phyloP scores from a whole-genome alignment of 495 filamentous ascomycete genomes.

The Pyrenopolyporus hunteri region DNA sequence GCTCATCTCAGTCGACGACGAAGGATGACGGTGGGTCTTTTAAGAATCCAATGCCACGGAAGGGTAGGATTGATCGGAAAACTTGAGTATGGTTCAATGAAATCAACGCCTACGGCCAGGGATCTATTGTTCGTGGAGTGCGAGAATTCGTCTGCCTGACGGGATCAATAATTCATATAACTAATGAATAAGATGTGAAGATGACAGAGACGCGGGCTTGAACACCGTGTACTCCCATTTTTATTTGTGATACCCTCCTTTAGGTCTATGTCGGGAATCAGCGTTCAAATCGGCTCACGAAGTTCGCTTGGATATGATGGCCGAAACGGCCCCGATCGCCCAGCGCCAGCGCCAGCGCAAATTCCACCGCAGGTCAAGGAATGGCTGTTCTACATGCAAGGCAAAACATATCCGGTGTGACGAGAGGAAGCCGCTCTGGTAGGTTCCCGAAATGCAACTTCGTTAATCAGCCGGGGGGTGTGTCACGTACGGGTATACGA shows the following conservation, averaged over 20 bases:
- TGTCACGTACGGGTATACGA: slow-evolving; percentile 27
- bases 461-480: slow-evolving; percentile 9
- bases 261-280: neutral
- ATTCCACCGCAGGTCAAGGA: slow-evolving; percentile 43
- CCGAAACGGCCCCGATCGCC: slow-evolving; percentile 23
- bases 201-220: slow-evolving; percentile 1
- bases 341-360: slow-evolving; percentile 41
- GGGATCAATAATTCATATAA: slow-evolving; percentile 26
- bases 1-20: slow-evolving; percentile 12
- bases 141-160: slow-evolving; percentile 33
- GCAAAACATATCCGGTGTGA: slow-evolving; percentile 45
- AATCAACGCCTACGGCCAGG: slow-evolving; percentile 23
- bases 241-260: slow-evolving; percentile 6
- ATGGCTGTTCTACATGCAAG: slow-evolving; percentile 42
- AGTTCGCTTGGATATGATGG: slow-evolving; percentile 22
- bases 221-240: slow-evolving; percentile 6
- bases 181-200: slow-evolving; percentile 20
- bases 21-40: slow-evolving; percentile 23
- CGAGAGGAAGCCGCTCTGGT: slow-evolving; percentile 45
- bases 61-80: slow-evolving; percentile 27
- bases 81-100: slow-evolving; percentile 27
- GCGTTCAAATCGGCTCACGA: neutral
- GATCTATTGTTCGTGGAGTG: neutral
- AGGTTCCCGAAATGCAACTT: slow-evolving; percentile 26
- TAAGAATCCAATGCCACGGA: slow-evolving; percentile 14